Base-by-base conservation (phyloP, 371 early-diverging fungal species). In the Lichtheimia hyalospora region DNA sequence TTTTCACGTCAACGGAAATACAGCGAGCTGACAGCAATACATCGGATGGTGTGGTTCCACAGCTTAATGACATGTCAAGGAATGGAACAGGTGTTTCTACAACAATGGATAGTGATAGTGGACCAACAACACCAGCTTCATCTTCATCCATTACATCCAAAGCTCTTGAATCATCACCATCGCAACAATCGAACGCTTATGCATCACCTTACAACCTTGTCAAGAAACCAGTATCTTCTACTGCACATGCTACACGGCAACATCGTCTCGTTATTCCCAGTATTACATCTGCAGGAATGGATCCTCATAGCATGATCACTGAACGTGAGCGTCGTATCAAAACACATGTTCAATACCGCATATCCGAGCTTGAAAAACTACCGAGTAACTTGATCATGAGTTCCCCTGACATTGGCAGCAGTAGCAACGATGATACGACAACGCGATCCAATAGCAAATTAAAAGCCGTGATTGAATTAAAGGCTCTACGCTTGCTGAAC, bases 301-400 rank as follows among this genome's bases (percentile, higher is more conserved):
- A 96, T 67, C 89, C 92, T 7, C 73, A 84, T 18, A 83, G 82
- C 1, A 62, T 96, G 53, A 72, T 87, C 0, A 73, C 84, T 40
- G 93, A 94, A 71, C 86, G 93, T n/a, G 92, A 96, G 54, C 82
- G 84, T 24, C 77, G 84, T 18, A 71, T 94, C 25, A 66, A 79
- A 13, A 74, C 81, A 1, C 84, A 92, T 8, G 82, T 94, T 44
- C 76, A 83, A 43, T 83, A 90, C 61, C 88, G 97, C 52, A 91
- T 94, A 40, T 56, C 74, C 28, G 93, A 92, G 69, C 79, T 95
- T 21, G 92, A 92, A 58, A 75, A 72, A 27, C 21, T 77, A 7
- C 74, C 77, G n/a, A 77, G 72, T 25, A 74, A 77, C 49, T 41
- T 77, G 13, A 52, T 51, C 7, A 58, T 60, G 44, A 43, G 54